Base-by-base conservation (phyloP, 2,329 filamentous ascomycete genomes). In the Microcyclospora pomicola region DNA sequence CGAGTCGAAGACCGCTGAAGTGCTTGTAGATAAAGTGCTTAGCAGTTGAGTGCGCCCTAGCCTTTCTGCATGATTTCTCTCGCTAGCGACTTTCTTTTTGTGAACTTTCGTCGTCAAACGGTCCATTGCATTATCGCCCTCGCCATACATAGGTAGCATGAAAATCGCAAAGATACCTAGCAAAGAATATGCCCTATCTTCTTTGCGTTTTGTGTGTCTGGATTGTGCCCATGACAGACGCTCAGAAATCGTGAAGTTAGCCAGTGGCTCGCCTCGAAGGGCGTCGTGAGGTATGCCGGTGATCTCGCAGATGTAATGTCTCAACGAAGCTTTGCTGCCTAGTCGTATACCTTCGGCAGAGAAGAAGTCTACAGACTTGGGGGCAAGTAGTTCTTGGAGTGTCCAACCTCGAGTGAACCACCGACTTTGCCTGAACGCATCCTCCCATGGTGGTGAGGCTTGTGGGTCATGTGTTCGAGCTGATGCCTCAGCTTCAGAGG, bases 241-340 rank as follows among this genome's bases (percentile, higher is more conserved):
- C 31, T 44, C 42, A 6, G 46, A 38, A 28, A 51, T 33, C 28
- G 31, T 49, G 31, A 53, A 54, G 15, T 31, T 16, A 10, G 39
- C 16, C 11, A 42, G 5, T 4, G 4, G 19, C 19, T 24, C 7
- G 4, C 19, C 19, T 24, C 7, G 19, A 24, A 24, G 4, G 4
- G 19, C 19, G 5, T 24, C 19, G 4, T 5, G 11, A 31, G 12
- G 6, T 15, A 59, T 56, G 2, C 47, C 40, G 4, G 59, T 59
- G 16, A 52, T 44, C 15, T 39, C 27, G n/a, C n/a, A n/a, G n/a
- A 2, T 44, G 38, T 12, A 56, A 19, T 10, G 30, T 36, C 10
- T 43, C 34, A 36, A 33, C 4, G 2, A 15, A 10, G 2, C 6
- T 28, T 48, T 52, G 5, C 36, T 48, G 29, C 46, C 50, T 6